These are phyloP conservation scores for Corynespora cassiicola DNA, from an alignment of 2,329 filamentous ascomycete species.

Conservation along the genomic window DNA sequence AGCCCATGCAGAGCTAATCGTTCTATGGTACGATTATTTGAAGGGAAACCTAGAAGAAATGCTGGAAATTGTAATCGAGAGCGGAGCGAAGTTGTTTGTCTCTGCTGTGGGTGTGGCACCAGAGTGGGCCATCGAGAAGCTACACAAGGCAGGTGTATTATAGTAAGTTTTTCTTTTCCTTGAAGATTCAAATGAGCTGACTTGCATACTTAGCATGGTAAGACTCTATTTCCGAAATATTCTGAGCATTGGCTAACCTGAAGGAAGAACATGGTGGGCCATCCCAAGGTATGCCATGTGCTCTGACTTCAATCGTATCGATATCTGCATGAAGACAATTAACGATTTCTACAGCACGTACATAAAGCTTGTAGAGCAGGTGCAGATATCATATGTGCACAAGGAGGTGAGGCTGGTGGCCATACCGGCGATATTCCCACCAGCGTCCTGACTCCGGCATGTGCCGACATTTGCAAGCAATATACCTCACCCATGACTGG, in stretches of 20 bases:
- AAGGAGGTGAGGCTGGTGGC: constrained; percentile 38
- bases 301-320: neutral
- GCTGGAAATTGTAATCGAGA: constrained; percentile 41
- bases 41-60: constrained; percentile 37
- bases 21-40: constrained; percentile 37
- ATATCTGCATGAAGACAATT: too few species aligned
- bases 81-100: constrained; percentile 42
- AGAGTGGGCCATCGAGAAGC: constrained; percentile 34
- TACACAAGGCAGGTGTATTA: constrained; percentile 35
- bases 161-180: constrained; percentile 16
- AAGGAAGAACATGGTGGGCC: constrained; percentile 28
- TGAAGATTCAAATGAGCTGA: neutral
- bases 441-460: constrained; percentile 32
- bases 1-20: neutral
- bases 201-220: constrained; percentile 4
- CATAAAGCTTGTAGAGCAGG: constrained; percentile 35
- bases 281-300: constrained; percentile 23
- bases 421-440: constrained; percentile 39
- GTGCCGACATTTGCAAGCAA: constrained; percentile 30
- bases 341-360: constrained; percentile 20
- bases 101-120: constrained; percentile 43
- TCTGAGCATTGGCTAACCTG: constrained; percentile 2
- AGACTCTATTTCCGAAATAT: too few species aligned
- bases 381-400: constrained; percentile 34
- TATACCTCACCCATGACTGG: constrained; percentile 31